Base-by-base conservation (phyloP, 2,329 filamentous ascomycete genomes). In the Monosporascus ibericus region DNA sequence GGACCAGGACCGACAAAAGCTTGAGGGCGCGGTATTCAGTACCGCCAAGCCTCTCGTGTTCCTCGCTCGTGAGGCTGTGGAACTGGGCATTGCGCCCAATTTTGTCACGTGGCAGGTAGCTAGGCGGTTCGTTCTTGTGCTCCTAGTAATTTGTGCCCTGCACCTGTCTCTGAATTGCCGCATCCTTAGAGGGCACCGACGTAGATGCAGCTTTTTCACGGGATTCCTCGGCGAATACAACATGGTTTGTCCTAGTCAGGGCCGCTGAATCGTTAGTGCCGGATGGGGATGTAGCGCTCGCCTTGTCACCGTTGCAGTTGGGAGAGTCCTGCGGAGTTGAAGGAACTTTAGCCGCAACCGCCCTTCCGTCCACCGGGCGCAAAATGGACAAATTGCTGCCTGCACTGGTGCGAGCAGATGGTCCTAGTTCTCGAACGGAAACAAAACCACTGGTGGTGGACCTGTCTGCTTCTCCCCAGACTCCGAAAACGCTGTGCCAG, bases 1-100 rank as follows among this genome's bases (percentile, higher is more conserved):
- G 82, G 6, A 88, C 82, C 20, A 84, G 63, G 58, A 80, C 72
- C 2, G 80, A 74, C 1, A 88, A 71, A 5, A 87, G 66, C 47
- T 75, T 75, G 20, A 87, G 73, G 17, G 84, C 83, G 42, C 80
- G 76, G 61, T 87, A 86, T 64, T 87, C 84, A 52, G 77, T 79
- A 1, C 84, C 82, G 25, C 84, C 84, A 0, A 87, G 70, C 27
- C 75, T 71, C 49, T 82, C 77, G 37, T 59, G 60, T 27, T 65
- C 61, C 20, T 64, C 62, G 14, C 47, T 62, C 24, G 62, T 64
- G 24, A 65, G 52, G 15, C 52, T 58, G 44, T 62, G 61, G 40
- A 65, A 64, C 34, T 62, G 61, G 17, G 53, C 54, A 50, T 64
- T 65, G 30, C 62, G 58, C 9, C 62, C 75, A 2, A 76, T 69